Evolutionary conservation across 352 stramenopile species (phyloP), one percentile per base, ranked within the genome.

Genomic region (Thalassiosira ordinaria): DNA sequence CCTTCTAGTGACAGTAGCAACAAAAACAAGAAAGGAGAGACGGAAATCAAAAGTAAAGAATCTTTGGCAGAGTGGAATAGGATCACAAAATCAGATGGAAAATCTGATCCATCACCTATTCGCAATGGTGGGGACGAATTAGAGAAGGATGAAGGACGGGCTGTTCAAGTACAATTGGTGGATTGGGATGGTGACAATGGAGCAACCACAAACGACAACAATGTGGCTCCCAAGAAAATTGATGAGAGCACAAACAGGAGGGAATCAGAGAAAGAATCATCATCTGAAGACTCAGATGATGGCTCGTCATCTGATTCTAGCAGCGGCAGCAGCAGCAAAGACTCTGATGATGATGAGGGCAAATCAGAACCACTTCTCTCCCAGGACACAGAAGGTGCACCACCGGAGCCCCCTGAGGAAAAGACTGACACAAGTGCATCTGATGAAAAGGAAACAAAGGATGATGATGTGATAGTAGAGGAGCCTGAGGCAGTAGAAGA

Each of bases 31-130:
- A 0, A 52, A 18, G 46, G 52, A 52, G 64, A 51, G 4, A 56
- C 52, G 26, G 52, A 49, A 52, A 64, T 20, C 20, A 78, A 76
- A 49, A 52, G 49, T 41, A 22, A 46, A 46, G 33, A 51, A 26
- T 55, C 29, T 39, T 37, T 39, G 27, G 62, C 44, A 14, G 61
- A 78, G 9, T 20, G 31, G 1, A 37, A 47, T 64, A 31, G 11
- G 29, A 52, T 14, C 39, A 47, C 39, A 16, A 47, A 47, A 47
- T 47, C 11, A 69, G 27, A 33, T 18, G 71, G 78, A 16, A 39
- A 33, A 33, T 47, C 39, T 8, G 37, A 62, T 53, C 27, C 8
- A 44, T 59, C n/a, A 26, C 16, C 22, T 26, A 66, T 2, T 27
- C 24, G 41, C 31, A 64, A 41, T 35, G 41, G 39, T 20, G 39